These are phyloP conservation scores for Phytophthora melonis DNA, from an alignment of 352 stramenopile genomes.

Conservation along the genomic window DNA sequence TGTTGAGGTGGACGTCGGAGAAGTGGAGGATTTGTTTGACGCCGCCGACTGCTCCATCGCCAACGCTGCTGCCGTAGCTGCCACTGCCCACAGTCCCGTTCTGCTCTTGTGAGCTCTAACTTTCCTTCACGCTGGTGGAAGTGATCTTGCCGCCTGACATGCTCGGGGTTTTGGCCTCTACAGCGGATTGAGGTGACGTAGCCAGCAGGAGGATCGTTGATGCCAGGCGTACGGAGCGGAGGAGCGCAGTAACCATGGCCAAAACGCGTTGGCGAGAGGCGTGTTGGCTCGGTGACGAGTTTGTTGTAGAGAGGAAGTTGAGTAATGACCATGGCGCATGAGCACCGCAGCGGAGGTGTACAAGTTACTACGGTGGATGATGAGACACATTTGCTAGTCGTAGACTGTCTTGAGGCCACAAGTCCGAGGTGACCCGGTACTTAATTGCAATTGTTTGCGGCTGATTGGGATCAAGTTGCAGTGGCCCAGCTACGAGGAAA, in stretches of 20 bases:
- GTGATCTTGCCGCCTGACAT: slow-evolving; percentile 20
- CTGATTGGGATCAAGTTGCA: slow-evolving; percentile 31
- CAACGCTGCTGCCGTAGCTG: slow-evolving; percentile 16
- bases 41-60: slow-evolving; percentile 22
- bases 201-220: slow-evolving; percentile 15
- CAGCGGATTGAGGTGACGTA: not conserved
- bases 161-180: slow-evolving; percentile 17
- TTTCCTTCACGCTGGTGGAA: slow-evolving; percentile 29
- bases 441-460: not conserved
- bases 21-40: slow-evolving; percentile 74
- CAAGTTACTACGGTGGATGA: slow-evolving; percentile 16
- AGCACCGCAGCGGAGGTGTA: not conserved
- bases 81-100: slow-evolving; percentile 19
- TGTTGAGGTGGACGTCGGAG: slow-evolving; percentile 78
- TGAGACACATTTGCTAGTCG: not conserved
- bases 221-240: slow-evolving; percentile 5
- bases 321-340: slow-evolving; percentile 17
- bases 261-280: not conserved
- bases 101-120: slow-evolving; percentile 24
- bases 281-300: not conserved
- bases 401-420: slow-evolving; percentile 5
- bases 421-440: slow-evolving; percentile 8
- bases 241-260: slow-evolving; percentile 5
- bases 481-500: not conserved
- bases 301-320: slow-evolving; percentile 22